These are phyloP conservation scores for Saksenaea vasiformis DNA, from an alignment of 371 early-diverging fungal genomes.

Conservation along the genomic window DNA sequence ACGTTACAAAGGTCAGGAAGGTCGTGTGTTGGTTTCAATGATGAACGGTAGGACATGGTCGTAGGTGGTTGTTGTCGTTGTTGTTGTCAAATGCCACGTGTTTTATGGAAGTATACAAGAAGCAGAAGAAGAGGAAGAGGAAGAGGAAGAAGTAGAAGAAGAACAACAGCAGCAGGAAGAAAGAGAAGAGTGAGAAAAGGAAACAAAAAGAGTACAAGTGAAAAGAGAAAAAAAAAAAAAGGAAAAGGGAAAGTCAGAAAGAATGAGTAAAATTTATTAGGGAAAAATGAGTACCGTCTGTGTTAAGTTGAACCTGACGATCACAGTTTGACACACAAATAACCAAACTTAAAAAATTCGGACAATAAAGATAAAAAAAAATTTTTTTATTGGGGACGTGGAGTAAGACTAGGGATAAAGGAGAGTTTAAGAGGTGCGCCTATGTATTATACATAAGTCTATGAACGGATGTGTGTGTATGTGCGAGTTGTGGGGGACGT, in stretches of 20 bases:
- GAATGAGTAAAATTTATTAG: conserved; percentile 52
- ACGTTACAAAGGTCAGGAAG: conserved; percentile 1
- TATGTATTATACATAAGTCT: neutral
- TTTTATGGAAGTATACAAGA: neutral
- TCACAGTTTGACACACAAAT: conserved; percentile 57
- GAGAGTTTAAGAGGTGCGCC: neutral
- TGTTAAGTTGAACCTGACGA: conserved; percentile 61
- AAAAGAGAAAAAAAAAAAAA: neutral
- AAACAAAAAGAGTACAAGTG: neutral
- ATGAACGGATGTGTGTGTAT: neutral
- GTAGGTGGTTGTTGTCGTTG: neutral
- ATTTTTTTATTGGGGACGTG: neutral
- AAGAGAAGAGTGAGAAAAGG: neutral
- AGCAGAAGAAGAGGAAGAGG: neutral
- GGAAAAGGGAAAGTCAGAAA: conserved; percentile 14
- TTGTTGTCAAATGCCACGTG: conserved; percentile 5
- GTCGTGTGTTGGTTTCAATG: neutral
- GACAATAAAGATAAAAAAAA: conserved; percentile 1
- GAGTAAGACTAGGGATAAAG: neutral
- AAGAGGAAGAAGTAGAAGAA: neutral
- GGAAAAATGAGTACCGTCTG: conserved; percentile 66
- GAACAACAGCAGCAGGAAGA: too few species aligned
- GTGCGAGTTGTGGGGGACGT: neutral
- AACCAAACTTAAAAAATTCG: neutral
- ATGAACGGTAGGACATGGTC: neutral